Base-by-base conservation (phyloP, 2,329 filamentous ascomycete genomes). In the Boeremia exigua region DNA sequence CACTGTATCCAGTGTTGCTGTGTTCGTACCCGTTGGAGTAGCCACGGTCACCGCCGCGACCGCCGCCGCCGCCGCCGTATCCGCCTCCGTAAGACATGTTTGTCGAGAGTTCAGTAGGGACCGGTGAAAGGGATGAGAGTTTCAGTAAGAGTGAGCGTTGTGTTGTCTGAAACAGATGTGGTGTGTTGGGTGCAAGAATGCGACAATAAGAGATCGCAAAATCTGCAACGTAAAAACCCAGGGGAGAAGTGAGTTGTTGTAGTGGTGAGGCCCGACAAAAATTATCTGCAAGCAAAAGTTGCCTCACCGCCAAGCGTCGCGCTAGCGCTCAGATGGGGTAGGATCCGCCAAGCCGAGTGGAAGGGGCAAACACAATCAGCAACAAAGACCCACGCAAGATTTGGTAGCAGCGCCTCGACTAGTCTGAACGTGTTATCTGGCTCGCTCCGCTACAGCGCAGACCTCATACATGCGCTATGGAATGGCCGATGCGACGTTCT, bases 31-130 rank as follows among this genome's bases (percentile, higher is more conserved):
- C 82, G 73, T 83, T 82, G 51, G 79, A 80, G 70, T 84, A 82
- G 62, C 81, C 81, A 62, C 78, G 78, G 59, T 78, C 75, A 63
- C 79, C 78, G 52, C 73, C 73, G 64, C 77, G 74, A 63, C 80
- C 71, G 58, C 81, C 83, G 59, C 81, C 83, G n/a, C n/a, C 19
- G 59, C 81, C 83, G 56, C 72, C 69, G 60, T 71, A 69, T 52
- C 75, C 73, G 54, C 75, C 74, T 71, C 86, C 83, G 85, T 91
- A 90, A 79, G 88, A 90, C 88, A 91, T 91, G 74, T 72, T 84
- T 72, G 56, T 61, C 43, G 57, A 51, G 56, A 56, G 61, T 66
- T 69, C 63, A 63, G 73, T 74, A 69, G 65, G 52, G 68, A 73
- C 71, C 58, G 70, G 61, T 68, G 57, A 48, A 51, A 63, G 62